A percentile compares a stretch with the other conserved stretches of the same genome.
Conservation (phyloP, 768 basidiomycete genomes). For the Xerocomus potaroensis region DNA sequence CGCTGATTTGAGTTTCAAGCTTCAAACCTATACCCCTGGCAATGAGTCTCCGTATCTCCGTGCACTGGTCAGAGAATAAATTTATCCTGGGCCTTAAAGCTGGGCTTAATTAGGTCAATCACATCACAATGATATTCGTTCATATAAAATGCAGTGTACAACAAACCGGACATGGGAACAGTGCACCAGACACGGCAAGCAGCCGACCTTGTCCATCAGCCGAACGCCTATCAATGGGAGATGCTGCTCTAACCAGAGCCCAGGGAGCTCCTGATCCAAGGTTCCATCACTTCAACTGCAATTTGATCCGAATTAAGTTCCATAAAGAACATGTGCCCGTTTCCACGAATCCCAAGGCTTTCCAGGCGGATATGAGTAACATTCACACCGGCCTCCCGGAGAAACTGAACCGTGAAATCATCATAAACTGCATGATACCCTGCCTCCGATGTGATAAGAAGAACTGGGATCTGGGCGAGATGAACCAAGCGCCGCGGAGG, state of each 20-base stretch:
- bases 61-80: too few relatives aligned
- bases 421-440: slow-evolving; percentile 51
- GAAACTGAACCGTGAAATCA: slow-evolving; percentile 39
- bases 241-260: neutral
- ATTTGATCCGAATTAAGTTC: slow-evolving; percentile 46
- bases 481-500: slow-evolving; percentile 43
- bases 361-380: slow-evolving; percentile 39
- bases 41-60: too few relatives aligned
- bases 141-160: too few relatives aligned
- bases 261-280: slow-evolving; percentile 34
- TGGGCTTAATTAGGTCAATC: neutral
- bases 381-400: slow-evolving; percentile 41
- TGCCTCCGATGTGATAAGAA: slow-evolving; percentile 46
- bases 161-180: neutral
- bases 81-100: too few relatives aligned
- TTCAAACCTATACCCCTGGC: too few relatives aligned
- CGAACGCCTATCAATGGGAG: neutral
- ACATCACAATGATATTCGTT: neutral
- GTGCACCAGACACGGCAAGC: too few relatives aligned
- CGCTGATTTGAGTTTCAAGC: too few relatives aligned
- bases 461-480: slow-evolving; percentile 40
- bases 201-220: too few relatives aligned
- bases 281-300: slow-evolving; percentile 36
- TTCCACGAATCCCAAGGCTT: slow-evolving; percentile 46
- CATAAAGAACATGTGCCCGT: slow-evolving; percentile 57